These are phyloP conservation scores for Suhomyces guaymorum DNA, from an alignment of 1,139 yeast species.

Conservation along the genomic window DNA sequence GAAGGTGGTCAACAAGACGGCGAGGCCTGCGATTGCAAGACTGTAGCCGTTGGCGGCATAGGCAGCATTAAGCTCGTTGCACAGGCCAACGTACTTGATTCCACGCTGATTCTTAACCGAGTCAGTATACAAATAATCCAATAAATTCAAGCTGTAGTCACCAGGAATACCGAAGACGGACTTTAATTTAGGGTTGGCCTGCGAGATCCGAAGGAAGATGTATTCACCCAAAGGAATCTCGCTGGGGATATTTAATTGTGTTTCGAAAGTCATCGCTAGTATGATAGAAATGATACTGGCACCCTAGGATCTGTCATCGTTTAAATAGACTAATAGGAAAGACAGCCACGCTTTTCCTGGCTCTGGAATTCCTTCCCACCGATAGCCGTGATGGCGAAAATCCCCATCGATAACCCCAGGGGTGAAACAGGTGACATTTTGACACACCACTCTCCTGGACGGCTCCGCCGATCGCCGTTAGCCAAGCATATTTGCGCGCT, in stretches of 20 bases:
- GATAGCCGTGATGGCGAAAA: too few species aligned
- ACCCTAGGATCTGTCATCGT: too few species aligned
- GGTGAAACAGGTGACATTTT: too few species aligned
- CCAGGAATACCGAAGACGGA: constrained; percentile 46
- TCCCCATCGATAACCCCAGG: too few species aligned
- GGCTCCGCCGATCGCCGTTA: too few species aligned
- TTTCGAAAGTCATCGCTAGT: too few species aligned
- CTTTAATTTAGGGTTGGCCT: constrained; percentile 37
- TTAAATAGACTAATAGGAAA: too few species aligned
- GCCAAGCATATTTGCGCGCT: too few species aligned
- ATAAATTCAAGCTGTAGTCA: constrained; percentile 40
- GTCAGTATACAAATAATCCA: constrained; percentile 38
- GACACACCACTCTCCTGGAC: too few species aligned
- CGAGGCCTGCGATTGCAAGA: constrained; percentile 44
- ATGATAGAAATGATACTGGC: too few species aligned
- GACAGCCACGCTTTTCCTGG: too few species aligned
- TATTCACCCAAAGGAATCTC: constrained; percentile 41
- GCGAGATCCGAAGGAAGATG: constrained; percentile 36
- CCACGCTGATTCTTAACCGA: constrained; percentile 18
- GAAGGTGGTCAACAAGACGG: constrained; percentile 60
- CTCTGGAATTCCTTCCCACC: too few species aligned
- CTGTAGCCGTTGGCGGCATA: constrained; percentile 83
- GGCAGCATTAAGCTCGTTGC: constrained; percentile 50
- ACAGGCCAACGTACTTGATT: constrained; percentile 31
- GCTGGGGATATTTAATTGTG: constrained; percentile 2